Percentiles rank a stretch among this genome's conserved stretches.
Conservation (phyloP, 441 rosid species). For the Adansonia rubrostipa region DNA sequence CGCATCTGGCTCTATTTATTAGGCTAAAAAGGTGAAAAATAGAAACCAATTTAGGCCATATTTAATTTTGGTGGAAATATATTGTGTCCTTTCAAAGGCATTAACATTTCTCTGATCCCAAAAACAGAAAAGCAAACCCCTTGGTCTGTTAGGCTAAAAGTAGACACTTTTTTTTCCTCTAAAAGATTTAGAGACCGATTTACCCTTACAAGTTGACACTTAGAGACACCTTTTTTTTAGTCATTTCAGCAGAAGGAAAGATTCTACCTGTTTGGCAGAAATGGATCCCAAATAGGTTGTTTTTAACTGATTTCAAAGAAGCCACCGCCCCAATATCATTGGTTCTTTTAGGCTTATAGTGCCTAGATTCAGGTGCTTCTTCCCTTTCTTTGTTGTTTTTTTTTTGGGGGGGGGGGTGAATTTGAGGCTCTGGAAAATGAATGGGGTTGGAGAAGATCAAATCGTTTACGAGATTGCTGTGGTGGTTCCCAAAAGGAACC, state of each 20-base stretch:
- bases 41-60: not conserved
- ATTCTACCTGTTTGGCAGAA: conserved; percentile 3
- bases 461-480: conserved; percentile 69
- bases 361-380: conserved; percentile 17
- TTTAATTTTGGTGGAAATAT: not conserved
- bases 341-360: conserved; percentile 15
- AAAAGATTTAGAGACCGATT: conserved; percentile 11
- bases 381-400: not conserved
- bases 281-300: not conserved
- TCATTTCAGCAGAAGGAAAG: conserved; percentile 19
- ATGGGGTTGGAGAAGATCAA: conserved; percentile 52
- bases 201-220: conserved; percentile 27
- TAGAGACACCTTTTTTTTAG: not conserved
- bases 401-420: not conserved
- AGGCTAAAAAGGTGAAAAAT: not conserved
- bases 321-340: not conserved
- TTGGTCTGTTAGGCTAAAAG: not conserved
- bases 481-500: conserved; percentile 64
- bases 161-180: not conserved
- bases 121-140: not conserved
- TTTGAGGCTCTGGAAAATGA: conserved; percentile 47
- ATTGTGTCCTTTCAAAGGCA: not conserved
- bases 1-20: not conserved
- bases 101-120: conserved; percentile 21
- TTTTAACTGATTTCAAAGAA: conserved; percentile 5